Base-by-base conservation (phyloP, 2,329 filamentous ascomycete species). In the Penicillium concentricum region DNA sequence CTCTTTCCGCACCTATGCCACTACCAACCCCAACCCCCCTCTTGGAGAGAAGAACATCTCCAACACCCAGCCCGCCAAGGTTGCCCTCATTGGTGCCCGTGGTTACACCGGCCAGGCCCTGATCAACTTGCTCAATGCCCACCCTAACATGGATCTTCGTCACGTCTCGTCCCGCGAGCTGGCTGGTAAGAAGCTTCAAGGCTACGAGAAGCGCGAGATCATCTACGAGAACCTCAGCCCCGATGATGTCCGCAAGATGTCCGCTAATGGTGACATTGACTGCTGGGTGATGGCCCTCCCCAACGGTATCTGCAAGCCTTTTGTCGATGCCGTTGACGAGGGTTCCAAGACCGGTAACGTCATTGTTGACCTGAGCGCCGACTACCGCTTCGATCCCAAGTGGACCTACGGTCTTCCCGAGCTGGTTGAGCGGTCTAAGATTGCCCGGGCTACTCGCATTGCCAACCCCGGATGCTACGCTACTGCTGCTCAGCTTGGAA, bases 231-330 rank as follows among this genome's bases (percentile, higher is more conserved):
- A 92, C 73, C 81, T 97, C 43, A 87, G 84, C 54, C 85, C 91
- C 7, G 93, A 97, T 63, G 93, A 97, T 65, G 87, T 96, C 13
- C 86, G 87, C 61, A 83, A 87, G 56, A 91, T 97, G 84, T 90
- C 94, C 61, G 87, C 89, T 72, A 86, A 88, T 32, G 89, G 90
- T 50, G 85, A 92, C 68, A 87, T 97, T 48, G 93, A 97, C 78
- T 94, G 90, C 78, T 97, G 92, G 92, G 90, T 97, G 43, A 94
- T 97, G 90, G 94, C 94, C 35, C 85, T 97, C 30, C 94, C 93
- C 43, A 99, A 97, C 70, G 90, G 91, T 59, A 91, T 96, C 48
- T 97, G 91, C 84, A 90, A 92, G 78, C 92, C 94, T 0, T 99
- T 89, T 66, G 89, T 97, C 10, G 91, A 97, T 62, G 93, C 93